Evolutionary conservation across 352 stramenopile species (phyloP), one percentile per base, ranked within the genome.

Genomic region (Phytopythium montanum): DNA sequence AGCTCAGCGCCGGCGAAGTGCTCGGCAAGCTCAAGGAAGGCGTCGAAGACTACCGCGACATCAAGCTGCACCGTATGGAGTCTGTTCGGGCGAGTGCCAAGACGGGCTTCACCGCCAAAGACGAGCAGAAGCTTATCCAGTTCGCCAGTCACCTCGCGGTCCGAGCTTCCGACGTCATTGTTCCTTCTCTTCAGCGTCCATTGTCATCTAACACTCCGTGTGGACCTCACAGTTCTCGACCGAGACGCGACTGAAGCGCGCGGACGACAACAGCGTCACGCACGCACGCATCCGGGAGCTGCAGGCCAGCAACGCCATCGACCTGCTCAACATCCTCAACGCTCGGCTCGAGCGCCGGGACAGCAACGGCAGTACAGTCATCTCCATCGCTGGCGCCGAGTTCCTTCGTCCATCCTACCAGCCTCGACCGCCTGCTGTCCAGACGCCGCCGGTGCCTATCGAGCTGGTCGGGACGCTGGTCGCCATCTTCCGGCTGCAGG

Each of bases 61-160:
- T 87, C 36, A 67, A 62, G 21, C 52, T 87, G 4, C 66, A 53
- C n/a, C 70, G 73, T 8, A 66, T 63, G 9, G 70, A 72, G 7
- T 69, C 66, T 0, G 25, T 71, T 10, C 72, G 71, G 45, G 44
- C 62, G n/a, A 60, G 65, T 0, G 53, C 60, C 13, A 62, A 60
- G 25, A 64, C 64, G 21, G 79, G 75, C 0, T 89, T 87, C 64
- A 81, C 72, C 8, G 39, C 63, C 25, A 87, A 87, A 50, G 79
- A 89, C 57, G 79, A 89, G 34, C 72, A 89, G 58, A 82, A 81
- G 25, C 66, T 89, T 38, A 72, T 89, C 54, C 73, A 83, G 56
- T 83, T 89, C 26, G 71, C 71, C n/a, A 85, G 65, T 44, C 75
- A 87, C 55, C 64, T 82, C 28, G 70, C 72, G 39, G 79, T 85